A percentile compares a stretch with the other conserved stretches of the same genome.
phyloP scores from a whole-genome alignment of 2,329 filamentous ascomycete genomes.

The Rutstroemia sp. region DNA sequence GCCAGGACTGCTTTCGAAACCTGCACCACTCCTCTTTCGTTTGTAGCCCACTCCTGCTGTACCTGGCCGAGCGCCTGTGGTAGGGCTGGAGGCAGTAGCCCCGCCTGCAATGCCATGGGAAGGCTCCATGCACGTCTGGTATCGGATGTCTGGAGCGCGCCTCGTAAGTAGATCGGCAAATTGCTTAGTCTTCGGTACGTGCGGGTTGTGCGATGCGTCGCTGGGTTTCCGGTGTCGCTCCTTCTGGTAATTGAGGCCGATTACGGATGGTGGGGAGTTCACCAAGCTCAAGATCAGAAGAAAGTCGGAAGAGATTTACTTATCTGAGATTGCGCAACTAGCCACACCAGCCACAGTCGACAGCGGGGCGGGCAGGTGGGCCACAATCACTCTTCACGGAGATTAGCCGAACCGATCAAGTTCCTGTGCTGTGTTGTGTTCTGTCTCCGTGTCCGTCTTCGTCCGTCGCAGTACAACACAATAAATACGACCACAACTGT shows the following conservation, averaged over 20 bases:
- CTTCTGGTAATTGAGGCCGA: constrained; percentile 13
- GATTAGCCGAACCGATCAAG: too few relatives aligned
- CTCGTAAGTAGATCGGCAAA: constrained; percentile 5
- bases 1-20: constrained; percentile 53
- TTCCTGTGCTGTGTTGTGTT: too few relatives aligned
- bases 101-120: constrained; percentile 15
- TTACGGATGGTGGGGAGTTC: constrained; percentile 13
- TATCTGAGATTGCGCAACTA: background rate
- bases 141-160: constrained; percentile 10
- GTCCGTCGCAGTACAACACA: background rate
- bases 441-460: too few relatives aligned
- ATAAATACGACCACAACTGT: too few relatives aligned
- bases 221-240: constrained; percentile 23
- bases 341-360: too few relatives aligned
- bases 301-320: constrained; percentile 2
- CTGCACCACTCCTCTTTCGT: constrained; percentile 49
- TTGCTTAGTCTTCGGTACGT: constrained; percentile 11
- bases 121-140: constrained; percentile 22
- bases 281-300: background rate
- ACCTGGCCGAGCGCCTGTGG: constrained; percentile 21
- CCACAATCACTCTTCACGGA: too few relatives aligned
- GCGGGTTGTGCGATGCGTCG: constrained; percentile 16
- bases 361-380: too few relatives aligned
- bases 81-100: constrained; percentile 26
- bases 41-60: constrained; percentile 34